phyloP scores from a whole-genome alignment of 23 red algal genomes.

The Agarophyton chilense region DNA sequence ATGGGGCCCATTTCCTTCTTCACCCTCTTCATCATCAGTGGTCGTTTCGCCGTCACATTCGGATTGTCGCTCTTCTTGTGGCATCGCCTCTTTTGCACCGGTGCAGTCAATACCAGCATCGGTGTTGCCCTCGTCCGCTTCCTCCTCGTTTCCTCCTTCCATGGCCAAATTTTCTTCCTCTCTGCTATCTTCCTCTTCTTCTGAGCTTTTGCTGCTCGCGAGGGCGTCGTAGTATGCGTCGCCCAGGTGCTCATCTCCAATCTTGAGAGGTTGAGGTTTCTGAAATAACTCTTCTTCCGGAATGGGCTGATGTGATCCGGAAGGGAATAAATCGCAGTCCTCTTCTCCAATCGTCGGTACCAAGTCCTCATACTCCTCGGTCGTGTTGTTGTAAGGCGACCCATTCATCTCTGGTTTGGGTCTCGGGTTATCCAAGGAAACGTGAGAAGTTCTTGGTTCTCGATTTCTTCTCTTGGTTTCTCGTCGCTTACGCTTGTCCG shows the following conservation, averaged over 20 bases:
- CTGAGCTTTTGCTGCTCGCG: not conserved
- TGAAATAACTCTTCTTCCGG: not conserved
- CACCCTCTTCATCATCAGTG: not conserved
- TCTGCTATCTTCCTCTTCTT: not conserved
- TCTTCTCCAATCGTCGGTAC: not conserved
- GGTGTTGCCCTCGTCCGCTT: not conserved
- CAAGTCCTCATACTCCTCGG: not conserved
- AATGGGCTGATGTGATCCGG: not conserved
- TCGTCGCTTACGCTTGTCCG: not conserved
- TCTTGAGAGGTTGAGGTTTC: not conserved
- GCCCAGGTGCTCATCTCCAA: constrained; percentile 12
- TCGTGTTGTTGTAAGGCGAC: not conserved
- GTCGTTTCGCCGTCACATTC: not conserved
- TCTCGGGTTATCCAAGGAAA: not conserved
- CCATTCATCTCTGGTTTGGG: not conserved
- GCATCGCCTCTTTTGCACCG: not conserved
- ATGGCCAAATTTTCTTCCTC: not conserved
- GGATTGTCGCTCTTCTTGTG: not conserved
- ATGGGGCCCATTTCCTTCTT: not conserved
- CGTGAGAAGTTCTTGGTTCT: not conserved
- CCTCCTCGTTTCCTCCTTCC: not conserved
- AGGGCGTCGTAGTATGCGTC: constrained; percentile 10
- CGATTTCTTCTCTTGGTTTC: not conserved
- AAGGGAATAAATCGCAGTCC: not conserved
- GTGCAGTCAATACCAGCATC: not conserved